Conservation (phyloP, 2,329 filamentous ascomycete species). For the Parascedosporium putredinis region DNA sequence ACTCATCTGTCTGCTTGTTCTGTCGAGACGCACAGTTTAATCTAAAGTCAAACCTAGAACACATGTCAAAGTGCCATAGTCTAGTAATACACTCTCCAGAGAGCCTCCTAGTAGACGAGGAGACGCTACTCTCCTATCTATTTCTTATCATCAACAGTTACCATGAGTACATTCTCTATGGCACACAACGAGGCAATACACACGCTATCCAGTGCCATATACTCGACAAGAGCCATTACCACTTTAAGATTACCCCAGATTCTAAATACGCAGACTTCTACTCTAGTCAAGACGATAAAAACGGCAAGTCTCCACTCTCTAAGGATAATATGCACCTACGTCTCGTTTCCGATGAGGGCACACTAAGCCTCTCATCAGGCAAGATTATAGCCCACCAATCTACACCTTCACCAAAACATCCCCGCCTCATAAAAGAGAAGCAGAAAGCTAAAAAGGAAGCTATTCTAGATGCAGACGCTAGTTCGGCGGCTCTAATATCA, state of each 20-base stretch:
- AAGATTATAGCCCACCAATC: not conserved
- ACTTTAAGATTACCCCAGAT: constrained; percentile 24
- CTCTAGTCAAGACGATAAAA: constrained; percentile 16
- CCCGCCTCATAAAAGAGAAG: not conserved
- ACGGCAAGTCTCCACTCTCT: not conserved
- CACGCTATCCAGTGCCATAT: constrained; percentile 42
- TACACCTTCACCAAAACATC: not conserved
- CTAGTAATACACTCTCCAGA: constrained; percentile 30
- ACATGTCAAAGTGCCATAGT: constrained; percentile 40
- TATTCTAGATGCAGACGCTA: not conserved
- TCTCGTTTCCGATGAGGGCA: not conserved
- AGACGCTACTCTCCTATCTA: constrained; percentile 35
- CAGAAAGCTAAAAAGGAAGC: not conserved
- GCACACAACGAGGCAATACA: constrained; percentile 28
- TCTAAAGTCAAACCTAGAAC: constrained; percentile 28
- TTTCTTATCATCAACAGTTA: constrained; percentile 37
- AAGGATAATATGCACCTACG: not conserved
- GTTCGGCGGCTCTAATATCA: not conserved
- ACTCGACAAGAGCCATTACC: constrained; percentile 37
- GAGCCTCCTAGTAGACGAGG: constrained; percentile 31
- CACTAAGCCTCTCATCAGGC: not conserved
- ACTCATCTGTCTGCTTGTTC: constrained; percentile 29
- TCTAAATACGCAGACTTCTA: constrained; percentile 32
- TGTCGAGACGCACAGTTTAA: constrained; percentile 21
- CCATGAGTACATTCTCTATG: constrained; percentile 40